Evolutionary conservation across 108 stramenopile species (phyloP), one percentile per base, ranked within the genome.

Genomic region (Bacterosira constricta): DNA sequence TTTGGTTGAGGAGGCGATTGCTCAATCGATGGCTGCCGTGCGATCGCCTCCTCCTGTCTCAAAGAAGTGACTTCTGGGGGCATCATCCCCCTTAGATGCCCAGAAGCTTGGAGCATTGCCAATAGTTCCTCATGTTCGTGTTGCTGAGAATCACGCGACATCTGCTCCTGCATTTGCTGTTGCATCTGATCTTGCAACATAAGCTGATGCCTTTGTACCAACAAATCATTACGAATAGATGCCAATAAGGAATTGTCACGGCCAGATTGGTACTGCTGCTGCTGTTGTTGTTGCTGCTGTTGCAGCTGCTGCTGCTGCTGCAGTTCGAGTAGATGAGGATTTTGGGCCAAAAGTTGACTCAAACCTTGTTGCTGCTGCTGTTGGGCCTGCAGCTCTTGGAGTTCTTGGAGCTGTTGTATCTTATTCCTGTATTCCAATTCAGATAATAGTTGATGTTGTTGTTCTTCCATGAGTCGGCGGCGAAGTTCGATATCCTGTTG

Each of bases 111-210:
- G n/a, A 64, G 58, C 47, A 57, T 58, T 11, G 64, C 57, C 50
- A 63, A 25, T 25, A 59, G 32, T 23, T 37, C 55, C 34, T 56
- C 49, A 29, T 66, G 64, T 11, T 66, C 73, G 7, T 49, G 69
- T 21, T 56, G 66, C 5, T 66, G 50, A 29, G 58, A 39, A 13
- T 49, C 44, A n/a, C 57, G 72, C 25, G 60, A 53, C 44, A 63
- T 34, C 12, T 44, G 53, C 26, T 58, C 69, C 44, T 64, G 63
- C 44, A 63, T 41, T 23, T 63, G 77, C 37, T 64, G 77, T 23
- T 69, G 75, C 57, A 64, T 62, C 51, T 73, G 63, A 20, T 73
- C 53, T 34, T 73, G 72, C 45, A 75, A 34, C 56, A 65, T 25
- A 6, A 64, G 46, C 4, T 75, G 64, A 29, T 50, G 63, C 30